Conservation (phyloP, 2,329 filamentous ascomycete species). For the Teratosphaeria gauchensis region DNA sequence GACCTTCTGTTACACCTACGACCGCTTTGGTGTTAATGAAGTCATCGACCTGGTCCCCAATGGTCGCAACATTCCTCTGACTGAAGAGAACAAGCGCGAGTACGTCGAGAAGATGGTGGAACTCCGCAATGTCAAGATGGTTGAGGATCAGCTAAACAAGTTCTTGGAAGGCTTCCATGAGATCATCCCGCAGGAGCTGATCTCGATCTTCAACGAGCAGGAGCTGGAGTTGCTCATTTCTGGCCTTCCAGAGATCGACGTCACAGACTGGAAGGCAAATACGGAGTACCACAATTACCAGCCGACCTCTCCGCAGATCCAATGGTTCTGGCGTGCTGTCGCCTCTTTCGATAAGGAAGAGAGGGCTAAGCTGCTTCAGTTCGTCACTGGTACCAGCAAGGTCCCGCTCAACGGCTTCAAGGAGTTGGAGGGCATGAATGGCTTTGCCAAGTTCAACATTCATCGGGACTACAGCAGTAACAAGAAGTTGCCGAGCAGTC, state of each 20-base stretch:
- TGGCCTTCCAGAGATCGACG: constrained; percentile 89
- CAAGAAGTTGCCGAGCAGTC: constrained; percentile 86
- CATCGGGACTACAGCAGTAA: constrained; percentile 97
- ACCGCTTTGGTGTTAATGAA: constrained; percentile 83
- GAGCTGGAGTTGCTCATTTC: constrained; percentile 95
- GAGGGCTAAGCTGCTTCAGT: constrained; percentile 90
- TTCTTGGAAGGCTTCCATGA: constrained; percentile 87
- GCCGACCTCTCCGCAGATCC: constrained; percentile 86
- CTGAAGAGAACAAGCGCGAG: constrained; percentile 96
- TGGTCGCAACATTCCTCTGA: constrained; percentile 85
- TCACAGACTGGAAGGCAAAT: constrained; percentile 98
- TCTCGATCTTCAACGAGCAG: constrained; percentile 97
- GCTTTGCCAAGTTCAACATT: constrained; percentile 95
- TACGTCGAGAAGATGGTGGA: constrained; percentile 93
- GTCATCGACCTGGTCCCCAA: constrained; percentile 79
- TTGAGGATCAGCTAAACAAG: constrained; percentile 86
- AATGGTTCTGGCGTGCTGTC: constrained; percentile 99
- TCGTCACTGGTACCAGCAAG: constrained; percentile 96
- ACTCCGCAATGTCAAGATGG: constrained; percentile 82
- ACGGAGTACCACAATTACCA: constrained; percentile 98
- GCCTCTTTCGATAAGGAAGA: constrained; percentile 98
- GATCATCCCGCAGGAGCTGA: constrained; percentile 86
- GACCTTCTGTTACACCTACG: constrained; percentile 87
- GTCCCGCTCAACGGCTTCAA: constrained; percentile 98
- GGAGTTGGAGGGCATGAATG: constrained; percentile 98